These are phyloP conservation scores for Penicillium simplicissimum DNA, from an alignment of 495 filamentous ascomycete genomes.

Conservation along the genomic window DNA sequence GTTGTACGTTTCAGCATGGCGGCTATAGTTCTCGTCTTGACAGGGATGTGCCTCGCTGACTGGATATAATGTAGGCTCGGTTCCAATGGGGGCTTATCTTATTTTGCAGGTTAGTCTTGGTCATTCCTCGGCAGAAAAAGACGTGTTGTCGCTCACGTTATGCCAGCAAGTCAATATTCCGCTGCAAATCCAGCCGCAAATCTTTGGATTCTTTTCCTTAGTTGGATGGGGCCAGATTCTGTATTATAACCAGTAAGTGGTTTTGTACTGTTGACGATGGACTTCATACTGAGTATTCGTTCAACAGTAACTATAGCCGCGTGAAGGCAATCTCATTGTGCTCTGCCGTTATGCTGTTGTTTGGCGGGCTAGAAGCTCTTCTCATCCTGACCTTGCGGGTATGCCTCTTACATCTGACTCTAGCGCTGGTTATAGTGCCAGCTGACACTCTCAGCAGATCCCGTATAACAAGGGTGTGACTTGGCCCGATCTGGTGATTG, in stretches of 20 bases:
- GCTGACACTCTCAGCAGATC: conserved; percentile 31
- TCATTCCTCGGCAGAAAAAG: neutral
- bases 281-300: neutral
- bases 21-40: neutral
- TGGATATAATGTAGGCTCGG: conserved; percentile 34
- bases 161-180: conserved; percentile 70
- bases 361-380: conserved; percentile 60
- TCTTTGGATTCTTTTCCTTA: conserved; percentile 64
- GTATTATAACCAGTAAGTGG: conserved; percentile 59
- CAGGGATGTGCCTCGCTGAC: conserved; percentile 1
- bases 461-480: conserved; percentile 54
- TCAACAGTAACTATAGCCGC: conserved; percentile 47
- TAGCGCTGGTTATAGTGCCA: neutral
- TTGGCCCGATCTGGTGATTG: conserved; percentile 62
- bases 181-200: conserved; percentile 72
- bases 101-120: conserved; percentile 45
- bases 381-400: conserved; percentile 65
- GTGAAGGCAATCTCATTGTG: conserved; percentile 52
- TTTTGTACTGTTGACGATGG: neutral
- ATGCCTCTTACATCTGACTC: conserved; percentile 13
- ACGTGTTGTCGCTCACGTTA: neutral
- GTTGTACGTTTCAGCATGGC: conserved; percentile 45
- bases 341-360: conserved; percentile 40
- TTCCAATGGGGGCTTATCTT: conserved; percentile 57
- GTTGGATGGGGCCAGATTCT: conserved; percentile 68